Evolutionary conservation across 2,329 filamentous ascomycete genomes (phyloP).

Genomic region (Fusarium sp.): DNA sequence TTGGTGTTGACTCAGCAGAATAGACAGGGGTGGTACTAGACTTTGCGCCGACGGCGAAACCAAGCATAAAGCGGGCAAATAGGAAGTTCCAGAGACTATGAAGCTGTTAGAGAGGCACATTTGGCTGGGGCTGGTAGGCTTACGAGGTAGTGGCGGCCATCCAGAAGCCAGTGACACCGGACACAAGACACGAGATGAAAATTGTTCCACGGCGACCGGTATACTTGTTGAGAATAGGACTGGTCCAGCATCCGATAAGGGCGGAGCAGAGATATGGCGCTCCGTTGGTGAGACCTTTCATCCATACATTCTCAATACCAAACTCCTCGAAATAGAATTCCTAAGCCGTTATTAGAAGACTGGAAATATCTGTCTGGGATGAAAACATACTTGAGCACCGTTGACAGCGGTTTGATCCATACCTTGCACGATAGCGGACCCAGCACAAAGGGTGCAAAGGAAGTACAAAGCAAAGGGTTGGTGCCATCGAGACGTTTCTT

Average conservation of each 20-base stretch:
- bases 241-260: constrained; percentile 52
- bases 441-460: constrained; percentile 51
- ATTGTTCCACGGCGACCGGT: constrained; percentile 74
- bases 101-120: fast-evolving
- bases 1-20: constrained; percentile 53
- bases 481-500: constrained; percentile 49
- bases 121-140: constrained; percentile 48
- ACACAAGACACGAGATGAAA: constrained; percentile 69
- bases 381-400: constrained; percentile 66
- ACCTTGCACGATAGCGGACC: constrained; percentile 70
- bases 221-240: constrained; percentile 65
- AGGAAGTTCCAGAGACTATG: constrained; percentile 44
- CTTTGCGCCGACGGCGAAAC: constrained; percentile 55
- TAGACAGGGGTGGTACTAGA: constrained; percentile 53
- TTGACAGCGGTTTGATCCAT: constrained; percentile 76
- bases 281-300: constrained; percentile 67
- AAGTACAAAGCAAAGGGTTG: constrained; percentile 53
- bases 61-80: constrained; percentile 51
- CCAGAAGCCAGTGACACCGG: constrained; percentile 64
- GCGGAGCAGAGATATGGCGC: constrained; percentile 67
- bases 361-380: fast-evolving
- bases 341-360: constrained; percentile 29
- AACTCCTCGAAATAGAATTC: constrained; percentile 53
- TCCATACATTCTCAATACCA: constrained; percentile 53
- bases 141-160: constrained; percentile 67